Base-by-base conservation (phyloP, 176 grass and related monocot genomes). In the maize (Zea mays) region DNA sequence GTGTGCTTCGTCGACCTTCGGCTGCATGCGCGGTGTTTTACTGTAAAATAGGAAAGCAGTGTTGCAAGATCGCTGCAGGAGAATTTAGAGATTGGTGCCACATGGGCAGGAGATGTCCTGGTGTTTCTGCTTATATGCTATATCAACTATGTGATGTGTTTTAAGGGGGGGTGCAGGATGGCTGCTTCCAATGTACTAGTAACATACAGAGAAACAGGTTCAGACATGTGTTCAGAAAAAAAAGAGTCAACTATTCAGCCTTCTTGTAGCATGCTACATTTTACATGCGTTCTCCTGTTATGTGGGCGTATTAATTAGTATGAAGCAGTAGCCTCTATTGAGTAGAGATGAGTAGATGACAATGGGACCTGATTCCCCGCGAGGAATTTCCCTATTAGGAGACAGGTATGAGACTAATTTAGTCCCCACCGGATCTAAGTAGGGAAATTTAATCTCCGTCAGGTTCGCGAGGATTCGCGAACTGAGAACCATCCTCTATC, bases 41-140 rank as follows among this genome's bases (percentile, higher is more conserved):
- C 61, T 84, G 86, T 84, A 75, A 88, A 76, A 87, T 75, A 80
- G 76, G 72, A 75, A 42, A 76, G 81, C 86, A 75, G 86, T 88
- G 81, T 75, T 71, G 81, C 52, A 88, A 88, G 71, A 12, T 71
- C 81, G 65, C 86, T 84, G 86, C 86, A 80, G 47, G 48, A 73
- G 57, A 63, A 39, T 44, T 64, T 74, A 66, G 75, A 44, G 19
- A 79, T 72, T 79, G 75, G 75, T 47, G 67, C 69, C 39, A 44
- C 41, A 41, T 72, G 59, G 74, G 47, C 67, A 62, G 48, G 54
- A 55, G 65, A 83, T 75, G 52, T 80, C 45, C 70, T 80, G 81
- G 54, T 75, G 75, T 64, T 77, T 63, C 69, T 80, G 70, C 70
- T 84, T 88, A 65, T 71, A 86, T 86, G 60, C 65, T 86, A 74